Base-by-base conservation (phyloP, 768 basidiomycete species). In the Cyathus striatus region DNA sequence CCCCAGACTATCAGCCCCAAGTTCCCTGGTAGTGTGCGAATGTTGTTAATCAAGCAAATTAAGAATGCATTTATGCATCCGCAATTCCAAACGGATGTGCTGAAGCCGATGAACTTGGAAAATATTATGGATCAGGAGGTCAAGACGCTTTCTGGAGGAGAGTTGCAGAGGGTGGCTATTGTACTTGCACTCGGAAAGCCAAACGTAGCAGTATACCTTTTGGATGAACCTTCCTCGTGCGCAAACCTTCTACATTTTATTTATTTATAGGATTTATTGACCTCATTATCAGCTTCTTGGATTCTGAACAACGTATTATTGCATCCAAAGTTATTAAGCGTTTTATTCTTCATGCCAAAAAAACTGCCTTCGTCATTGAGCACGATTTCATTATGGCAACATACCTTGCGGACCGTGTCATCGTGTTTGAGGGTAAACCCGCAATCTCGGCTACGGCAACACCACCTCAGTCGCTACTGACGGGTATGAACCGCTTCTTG, bases 371-470 rank as follows among this genome's bases (percentile, higher is more conserved):
- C 62, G 79, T 99, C 55, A 97, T 99, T 58, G 96, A 99, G 76
- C 96, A 99, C 81, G 95, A 98, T 72, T 97, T 99, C 65, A 96
- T 98, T 71, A 97, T 97, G 95, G 94, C 95, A 3, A 97, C 95
- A 2, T 98, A 99, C 65, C 87, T 99, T 43, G 95, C 96, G 32
- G 96, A 99, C 61, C 87, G 95, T 36, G 92, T 96, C 55, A 92
- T 95, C 46, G 91, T 94, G 10, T 94, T 91, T 54, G 84, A 88
- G 60, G 90, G 90, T 27, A 64, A 81, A 54, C 95, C 96, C 5
- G 94, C 93, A 32, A 64, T 93, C 39, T 42, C 84, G 40, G 94
- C 96, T 14, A 94, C 84, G 30, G 96, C 96, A 16, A 87, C 89
- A 20, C 90, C 86, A 90, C 95, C 96, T 3, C 92, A 98, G 64